phyloP scores from a whole-genome alignment of 495 filamentous ascomycete species.

The Paragyromitra xinjiangensis region DNA sequence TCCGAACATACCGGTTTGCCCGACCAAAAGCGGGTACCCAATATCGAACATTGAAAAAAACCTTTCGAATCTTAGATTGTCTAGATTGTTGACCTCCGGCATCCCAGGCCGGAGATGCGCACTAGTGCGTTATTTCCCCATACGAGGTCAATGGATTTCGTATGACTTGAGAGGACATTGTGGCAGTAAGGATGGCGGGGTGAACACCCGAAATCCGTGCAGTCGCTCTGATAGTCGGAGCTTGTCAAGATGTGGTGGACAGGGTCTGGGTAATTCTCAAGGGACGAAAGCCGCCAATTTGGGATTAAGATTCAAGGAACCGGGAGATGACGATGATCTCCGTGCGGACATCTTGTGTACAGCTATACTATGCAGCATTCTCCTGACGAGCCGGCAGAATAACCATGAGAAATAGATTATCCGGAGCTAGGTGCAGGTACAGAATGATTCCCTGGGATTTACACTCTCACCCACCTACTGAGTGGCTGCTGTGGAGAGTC shows the following conservation, averaged over 20 bases:
- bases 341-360: constrained; percentile 24
- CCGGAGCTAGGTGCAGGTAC: constrained; percentile 44
- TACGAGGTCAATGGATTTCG: constrained; percentile 16
- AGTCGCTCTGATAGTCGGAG: background rate
- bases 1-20: constrained; percentile 20
- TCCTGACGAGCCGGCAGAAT: constrained; percentile 32
- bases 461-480: constrained; percentile 1
- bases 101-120: constrained; percentile 40
- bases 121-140: constrained; percentile 6
- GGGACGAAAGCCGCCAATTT: constrained; percentile 16
- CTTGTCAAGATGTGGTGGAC: background rate
- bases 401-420: constrained; percentile 37
- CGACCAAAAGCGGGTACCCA: constrained; percentile 18
- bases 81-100: constrained; percentile 32
- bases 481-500: constrained; percentile 22
- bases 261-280: constrained; percentile 25
- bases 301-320: constrained; percentile 32
- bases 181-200: constrained; percentile 27
- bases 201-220: constrained; percentile 40
- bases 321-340: constrained; percentile 44
- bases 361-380: constrained; percentile 15
- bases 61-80: constrained; percentile 24
- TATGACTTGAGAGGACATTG: constrained; percentile 20
- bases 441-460: constrained; percentile 42
- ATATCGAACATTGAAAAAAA: constrained; percentile 24